A percentile compares a stretch with the other conserved stretches of the same genome.
phyloP scores from a whole-genome alignment of 371 early-diverging fungal genomes.

The Quaeritorhiza haematococci region DNA sequence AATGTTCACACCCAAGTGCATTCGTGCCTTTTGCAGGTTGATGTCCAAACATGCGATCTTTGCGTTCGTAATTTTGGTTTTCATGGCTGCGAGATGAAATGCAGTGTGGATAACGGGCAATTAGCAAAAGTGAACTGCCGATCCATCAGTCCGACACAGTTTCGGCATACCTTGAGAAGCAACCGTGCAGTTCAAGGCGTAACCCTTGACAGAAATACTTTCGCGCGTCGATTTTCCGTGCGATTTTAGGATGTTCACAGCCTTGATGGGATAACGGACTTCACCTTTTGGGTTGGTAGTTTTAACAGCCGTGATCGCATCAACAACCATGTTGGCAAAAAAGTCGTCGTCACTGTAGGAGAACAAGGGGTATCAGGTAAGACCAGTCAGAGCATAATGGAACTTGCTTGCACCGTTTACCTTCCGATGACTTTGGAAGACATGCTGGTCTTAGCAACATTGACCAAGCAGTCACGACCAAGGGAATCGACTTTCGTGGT shows the following conservation, averaged over 20 bases:
- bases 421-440: slow-evolving; percentile 95
- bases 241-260: slow-evolving; percentile 98
- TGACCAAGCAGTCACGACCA: slow-evolving; percentile 88
- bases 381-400: background rate
- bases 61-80: slow-evolving; percentile 79
- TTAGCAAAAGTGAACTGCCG: background rate
- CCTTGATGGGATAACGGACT: slow-evolving; percentile 92
- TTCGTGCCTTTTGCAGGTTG: slow-evolving; percentile 98
- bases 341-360: slow-evolving; percentile 77
- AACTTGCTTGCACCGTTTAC: slow-evolving; percentile 18
- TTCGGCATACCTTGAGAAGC: slow-evolving; percentile 71
- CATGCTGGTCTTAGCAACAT: slow-evolving; percentile 98
- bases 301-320: slow-evolving; percentile 93
- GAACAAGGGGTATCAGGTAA: background rate
- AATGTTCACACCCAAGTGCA: slow-evolving; percentile 97
- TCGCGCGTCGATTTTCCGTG: slow-evolving; percentile 96
- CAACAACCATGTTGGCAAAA: slow-evolving; percentile 95
- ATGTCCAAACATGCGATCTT: slow-evolving; percentile 99
- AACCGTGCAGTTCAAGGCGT: slow-evolving; percentile 98
- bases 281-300: slow-evolving; percentile 80
- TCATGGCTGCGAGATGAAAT: slow-evolving; percentile 71
- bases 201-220: slow-evolving; percentile 88
- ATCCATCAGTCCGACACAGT: slow-evolving; percentile 7
- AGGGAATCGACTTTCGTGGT: slow-evolving; percentile 89
- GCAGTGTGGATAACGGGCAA: background rate